phyloP scores from a whole-genome alignment of 169 alveolate species.

The Eimeria acervulina region DNA sequence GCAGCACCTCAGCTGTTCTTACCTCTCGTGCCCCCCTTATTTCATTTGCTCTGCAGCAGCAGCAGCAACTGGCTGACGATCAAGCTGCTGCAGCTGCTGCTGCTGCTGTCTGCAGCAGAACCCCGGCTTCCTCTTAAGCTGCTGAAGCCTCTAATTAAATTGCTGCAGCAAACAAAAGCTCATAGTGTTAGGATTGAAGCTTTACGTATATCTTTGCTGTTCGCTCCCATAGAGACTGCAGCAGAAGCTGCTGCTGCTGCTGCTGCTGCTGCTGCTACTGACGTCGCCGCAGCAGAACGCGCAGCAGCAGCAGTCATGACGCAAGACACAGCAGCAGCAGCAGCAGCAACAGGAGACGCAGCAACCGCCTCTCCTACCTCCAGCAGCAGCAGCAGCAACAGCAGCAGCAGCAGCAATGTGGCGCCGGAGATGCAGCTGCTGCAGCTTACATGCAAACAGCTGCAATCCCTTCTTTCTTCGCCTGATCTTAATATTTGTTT shows the following conservation, averaged over 20 bases:
- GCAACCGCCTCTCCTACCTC: too few species aligned
- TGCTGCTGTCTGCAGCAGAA: too few species aligned
- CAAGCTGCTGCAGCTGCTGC: too few species aligned
- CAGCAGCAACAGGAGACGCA: too few species aligned
- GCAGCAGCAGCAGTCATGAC: too few species aligned
- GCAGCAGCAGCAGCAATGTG: neutral
- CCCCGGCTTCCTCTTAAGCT: constrained; percentile 86
- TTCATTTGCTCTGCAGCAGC: constrained; percentile 84
- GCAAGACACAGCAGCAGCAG: too few species aligned
- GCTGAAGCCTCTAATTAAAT: constrained; percentile 75
- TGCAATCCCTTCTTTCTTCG: constrained; percentile 55
- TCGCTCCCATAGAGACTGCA: constrained; percentile 2
- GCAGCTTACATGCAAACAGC: constrained; percentile 34
- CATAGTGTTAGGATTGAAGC: constrained; percentile 73
- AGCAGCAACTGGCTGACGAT: constrained; percentile 81
- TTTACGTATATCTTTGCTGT: constrained; percentile 55
- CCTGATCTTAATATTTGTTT: constrained; percentile 74
- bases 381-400: neutral
- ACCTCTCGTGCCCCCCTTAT: constrained; percentile 85
- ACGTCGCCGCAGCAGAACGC: too few species aligned
- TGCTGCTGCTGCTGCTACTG: too few species aligned
- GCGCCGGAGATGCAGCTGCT: constrained; percentile 10
- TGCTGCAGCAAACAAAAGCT: constrained; percentile 81
- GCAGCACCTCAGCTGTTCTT: constrained; percentile 83
- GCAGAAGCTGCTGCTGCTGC: too few species aligned